Evolutionary conservation across 106 monocot genomes (phyloP), one percentile per base, ranked within the genome.

Genomic region (Vanilla planifolia): DNA sequence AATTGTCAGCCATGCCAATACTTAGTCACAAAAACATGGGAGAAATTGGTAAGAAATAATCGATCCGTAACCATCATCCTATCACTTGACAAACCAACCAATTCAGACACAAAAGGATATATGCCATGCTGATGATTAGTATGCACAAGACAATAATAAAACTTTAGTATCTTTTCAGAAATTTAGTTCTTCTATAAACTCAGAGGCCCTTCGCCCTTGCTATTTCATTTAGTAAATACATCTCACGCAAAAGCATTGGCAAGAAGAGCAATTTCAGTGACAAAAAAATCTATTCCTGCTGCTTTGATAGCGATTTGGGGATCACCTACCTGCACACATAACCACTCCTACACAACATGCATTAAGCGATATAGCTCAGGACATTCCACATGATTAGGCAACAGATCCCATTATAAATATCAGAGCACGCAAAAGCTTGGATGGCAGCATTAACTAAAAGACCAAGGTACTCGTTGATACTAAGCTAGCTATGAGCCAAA

Each of bases 241-340:
- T n/a, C n/a, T n/a, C n/a, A n/a, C n/a, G 30, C 30, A 53, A 30
- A 14, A 30, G 30, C 16, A 53, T 32, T 27, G 67, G 68, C 68
- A 44, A 39, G 40, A 56, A 68, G n/a, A 58, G 44, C 32, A 67
- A 67, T 19, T 20, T 17, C 37, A 1, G 62, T 34, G 57, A 24
- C 25, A 50, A 59, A 44, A 40, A 33, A 29, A 67, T 26, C 51
- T 42, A 16, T 6, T 22, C 51, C 23, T 40, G 9, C 52, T 52
- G 22, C 43, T 59, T 19, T 69, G 68, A 69, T 44, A 15, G 33
- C 24, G 35, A 65, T 43, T 60, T 71, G 20, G 30, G 19, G 42
- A 33, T 51, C 51, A 51, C 4, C 45, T 45, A n/a, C 45, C 39
- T 0, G 4, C 45, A 45, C 17, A 7, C 4, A 4, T 16, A n/a